Base-by-base conservation (phyloP, 1,139 yeast species). In the Debaryomyces sp. region DNA sequence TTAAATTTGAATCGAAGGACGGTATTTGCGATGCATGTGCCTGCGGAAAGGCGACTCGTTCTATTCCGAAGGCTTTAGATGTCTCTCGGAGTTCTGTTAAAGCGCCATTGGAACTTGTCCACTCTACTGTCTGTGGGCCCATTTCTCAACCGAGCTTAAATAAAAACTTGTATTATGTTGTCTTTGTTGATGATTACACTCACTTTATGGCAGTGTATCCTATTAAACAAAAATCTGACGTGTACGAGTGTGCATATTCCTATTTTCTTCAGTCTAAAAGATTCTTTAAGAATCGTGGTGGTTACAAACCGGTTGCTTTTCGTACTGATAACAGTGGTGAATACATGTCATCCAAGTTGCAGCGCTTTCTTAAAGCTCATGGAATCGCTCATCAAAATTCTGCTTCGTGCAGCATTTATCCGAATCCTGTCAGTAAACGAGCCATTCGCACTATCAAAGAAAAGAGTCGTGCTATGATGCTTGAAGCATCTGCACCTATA, bases 371-470 rank as follows among this genome's bases (percentile, higher is more conserved):
- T 24, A 7, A 12, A 7, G 5, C 10, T 23, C 30, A 12, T 7
- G 40, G 40, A n/a, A 37, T 37, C 2, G 8, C 18, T n/a, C 40
- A 23, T 12, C 40, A 37, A 13, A 22, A 13, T 6, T n/a, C 18
- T n/a, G 30, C 23, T 24, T 21, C 40, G 7, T 23, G 13, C 17
- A 13, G n/a, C 18, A 37, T n/a, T 23, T 26, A 37, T n/a, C 27
- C 23, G 7, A 37, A 37, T 37, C 22, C 29, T 23, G 40, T 37
- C 10, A 37, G 40, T 23, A 26, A 37, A 23, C 27, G 40, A 8
- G 40, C 40, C 10, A 13, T 37, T n/a, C 40, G 40, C 7, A 37
- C 40, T 12, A 13, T 37, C 17, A 37, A 29, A n/a, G 40, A 37
- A 13, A 37, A 37, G 21, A 17, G 21, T 37, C 40, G 30, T 5